Percentiles rank a stretch among this genome's conserved stretches.
Evolutionary conservation across 805 yeast species (phyloP).

Genomic region (Metschnikowia sp.): DNA sequence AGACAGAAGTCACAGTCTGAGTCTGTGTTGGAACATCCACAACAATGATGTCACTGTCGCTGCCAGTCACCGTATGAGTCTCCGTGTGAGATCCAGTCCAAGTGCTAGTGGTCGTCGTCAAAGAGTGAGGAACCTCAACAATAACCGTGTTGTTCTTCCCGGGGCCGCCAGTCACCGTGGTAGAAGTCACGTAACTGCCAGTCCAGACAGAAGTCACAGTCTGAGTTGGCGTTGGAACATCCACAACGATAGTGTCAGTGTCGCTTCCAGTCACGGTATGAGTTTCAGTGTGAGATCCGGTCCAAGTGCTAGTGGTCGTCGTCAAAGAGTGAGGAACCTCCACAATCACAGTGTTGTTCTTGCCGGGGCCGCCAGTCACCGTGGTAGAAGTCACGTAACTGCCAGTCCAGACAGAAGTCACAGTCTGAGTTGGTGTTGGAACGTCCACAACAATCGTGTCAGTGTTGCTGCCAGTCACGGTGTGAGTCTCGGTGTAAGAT

Average conservation of each 20-base stretch:
- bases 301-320: slow-evolving; percentile 11
- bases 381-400: background rate
- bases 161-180: slow-evolving; percentile 7
- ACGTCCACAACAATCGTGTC: slow-evolving; percentile 12
- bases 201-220: slow-evolving; percentile 10
- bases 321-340: slow-evolving; percentile 3
- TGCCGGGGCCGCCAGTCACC: slow-evolving; percentile 6
- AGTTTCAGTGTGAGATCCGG: slow-evolving; percentile 6
- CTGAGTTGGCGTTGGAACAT: slow-evolving; percentile 14
- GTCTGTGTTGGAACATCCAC: slow-evolving; percentile 4
- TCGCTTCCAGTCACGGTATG: slow-evolving; percentile 3
- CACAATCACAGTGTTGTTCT: background rate
- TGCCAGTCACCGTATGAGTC: background rate
- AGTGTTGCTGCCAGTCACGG: slow-evolving; percentile 6
- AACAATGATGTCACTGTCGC: slow-evolving; percentile 6
- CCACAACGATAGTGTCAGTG: slow-evolving; percentile 4
- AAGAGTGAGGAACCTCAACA: slow-evolving; percentile 7
- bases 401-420: slow-evolving; percentile 10
- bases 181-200: background rate
- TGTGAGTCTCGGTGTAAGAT: background rate
- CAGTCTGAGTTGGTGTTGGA: slow-evolving; percentile 6
- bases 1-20: background rate
- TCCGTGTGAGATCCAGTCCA: background rate
- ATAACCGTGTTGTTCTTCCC: slow-evolving; percentile 12
- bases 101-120: background rate